Conservation (phyloP, 2,329 filamentous ascomycete species). For the Thelonectria discophora region DNA sequence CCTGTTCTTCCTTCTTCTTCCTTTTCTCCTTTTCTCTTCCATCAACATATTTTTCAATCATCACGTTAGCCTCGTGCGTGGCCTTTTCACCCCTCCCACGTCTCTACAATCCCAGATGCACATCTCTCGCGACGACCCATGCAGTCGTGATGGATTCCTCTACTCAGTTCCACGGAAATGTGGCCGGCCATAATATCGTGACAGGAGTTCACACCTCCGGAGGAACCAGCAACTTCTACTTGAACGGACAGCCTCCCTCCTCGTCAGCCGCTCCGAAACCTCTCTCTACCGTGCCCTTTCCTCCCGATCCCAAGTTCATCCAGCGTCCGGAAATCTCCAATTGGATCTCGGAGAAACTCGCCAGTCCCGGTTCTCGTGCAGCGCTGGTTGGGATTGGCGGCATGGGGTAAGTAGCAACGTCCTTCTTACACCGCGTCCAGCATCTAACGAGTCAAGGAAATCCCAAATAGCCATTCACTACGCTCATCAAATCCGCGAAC, state of each 20-base stretch:
- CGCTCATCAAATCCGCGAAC: slow-evolving; percentile 12
- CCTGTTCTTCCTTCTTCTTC: no score
- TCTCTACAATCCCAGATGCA: no score
- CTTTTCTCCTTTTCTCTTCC: no score
- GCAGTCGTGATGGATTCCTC: not conserved
- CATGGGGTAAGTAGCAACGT: not conserved
- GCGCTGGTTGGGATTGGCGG: slow-evolving; percentile 9
- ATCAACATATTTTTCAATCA: no score
- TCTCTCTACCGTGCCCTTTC: slow-evolving; percentile 6
- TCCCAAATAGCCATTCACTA: slow-evolving; percentile 22
- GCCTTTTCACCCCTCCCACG: no score
- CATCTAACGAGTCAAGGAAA: slow-evolving; percentile 8
- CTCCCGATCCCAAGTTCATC: slow-evolving; percentile 3
- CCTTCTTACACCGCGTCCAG: not conserved
- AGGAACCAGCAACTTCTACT: slow-evolving; percentile 1
- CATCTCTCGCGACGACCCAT: not conserved
- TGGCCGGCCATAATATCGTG: not conserved
- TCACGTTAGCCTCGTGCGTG: no score
- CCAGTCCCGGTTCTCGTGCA: not conserved
- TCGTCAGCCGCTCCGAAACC: not conserved
- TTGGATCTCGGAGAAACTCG: not conserved
- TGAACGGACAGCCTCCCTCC: not conserved
- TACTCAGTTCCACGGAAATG: not conserved
- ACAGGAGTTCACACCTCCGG: not conserved
- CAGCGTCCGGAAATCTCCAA: not conserved